Evolutionary conservation across 768 basidiomycete species (phyloP), one percentile per base, ranked within the genome.

Genomic region (Boletus rubescentipes): DNA sequence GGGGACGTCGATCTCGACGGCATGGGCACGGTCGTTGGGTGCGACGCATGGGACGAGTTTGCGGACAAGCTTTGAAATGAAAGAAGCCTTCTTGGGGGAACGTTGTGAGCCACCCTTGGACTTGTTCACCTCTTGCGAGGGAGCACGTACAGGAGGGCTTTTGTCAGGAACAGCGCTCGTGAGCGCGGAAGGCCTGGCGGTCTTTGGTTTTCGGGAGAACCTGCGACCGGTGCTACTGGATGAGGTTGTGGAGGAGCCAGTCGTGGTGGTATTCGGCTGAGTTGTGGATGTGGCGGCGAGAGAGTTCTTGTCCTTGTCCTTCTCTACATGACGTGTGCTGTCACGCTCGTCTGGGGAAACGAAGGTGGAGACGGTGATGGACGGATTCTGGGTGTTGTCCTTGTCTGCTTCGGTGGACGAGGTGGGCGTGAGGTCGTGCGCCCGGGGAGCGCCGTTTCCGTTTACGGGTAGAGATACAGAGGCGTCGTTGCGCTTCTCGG

Each of bases 41-140:
- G 79, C 75, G 43, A 86, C 71, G 55, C 88, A 90, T 32, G 87
- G 88, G 46, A 89, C 77, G 49, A 89, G 77, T 55, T 79, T 77
- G 57, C 76, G 80, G 47, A 89, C 65, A 53, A 89, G 72, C 66
- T 77, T 82, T 47, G 81, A 78, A 54, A 87, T 69, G 61, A 88
- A 78, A 21, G 85, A 82, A 48, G 77, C 73, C 72, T 79, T 79
- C 59, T 71, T 60, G 65, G 65, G 54, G 49, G 69, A 68, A 64
- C 47, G 63, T 53, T 58, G 72, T 66, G 64, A 72, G 69, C 69
- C 64, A 63, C 48, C 53, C 58, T 60, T 65, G 63, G 69, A 69
- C 64, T 67, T 70, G 63, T 67, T 71, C 58, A 39, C 69, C 53
- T 69, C 68, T 59, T 58, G 61, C 52, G 69, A 67, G 62, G 69